Evolutionary conservation across 805 yeast species (phyloP).

Genomic region (Kuraishia hungarica): DNA sequence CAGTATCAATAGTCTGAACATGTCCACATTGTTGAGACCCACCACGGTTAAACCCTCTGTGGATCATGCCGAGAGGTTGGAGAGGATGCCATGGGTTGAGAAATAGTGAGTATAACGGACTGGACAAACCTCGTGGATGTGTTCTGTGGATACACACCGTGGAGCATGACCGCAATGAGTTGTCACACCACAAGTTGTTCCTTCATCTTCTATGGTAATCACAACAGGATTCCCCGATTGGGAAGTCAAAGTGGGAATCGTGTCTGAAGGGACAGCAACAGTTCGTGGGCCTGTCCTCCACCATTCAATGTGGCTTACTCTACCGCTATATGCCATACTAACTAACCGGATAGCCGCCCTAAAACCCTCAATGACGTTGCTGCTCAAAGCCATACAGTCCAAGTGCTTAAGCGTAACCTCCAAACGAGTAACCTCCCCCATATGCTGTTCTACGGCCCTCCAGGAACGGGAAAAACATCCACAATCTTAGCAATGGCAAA

Average conservation of each 20-base stretch:
- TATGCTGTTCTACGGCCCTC: constrained; percentile 89
- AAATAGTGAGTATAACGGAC: constrained; percentile 43
- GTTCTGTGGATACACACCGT: too few species aligned
- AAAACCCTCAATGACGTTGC: constrained; percentile 77
- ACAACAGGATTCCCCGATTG: too few species aligned
- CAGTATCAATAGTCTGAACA: too few species aligned
- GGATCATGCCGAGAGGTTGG: constrained; percentile 24
- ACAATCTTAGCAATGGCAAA: constrained; percentile 78
- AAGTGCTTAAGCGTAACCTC: constrained; percentile 70
- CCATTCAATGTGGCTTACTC: too few species aligned
- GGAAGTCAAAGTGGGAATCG: too few species aligned
- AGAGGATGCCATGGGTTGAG: constrained; percentile 85
- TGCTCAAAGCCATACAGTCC: constrained; percentile 86
- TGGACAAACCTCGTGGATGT: too few species aligned
- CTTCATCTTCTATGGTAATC: too few species aligned
- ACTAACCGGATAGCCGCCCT: constrained; percentile 58
- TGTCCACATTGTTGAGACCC: neutral
- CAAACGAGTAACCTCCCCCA: constrained; percentile 82
- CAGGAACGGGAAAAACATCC: constrained; percentile 90
- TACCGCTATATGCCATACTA: neutral
- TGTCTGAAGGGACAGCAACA: too few species aligned
- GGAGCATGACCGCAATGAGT: too few species aligned
- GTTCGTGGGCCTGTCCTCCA: too few species aligned
- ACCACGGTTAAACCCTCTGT: neutral
- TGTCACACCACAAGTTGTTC: too few species aligned